A percentile compares a stretch with the other conserved stretches of the same genome.
Evolutionary conservation across 2,329 filamentous ascomycete genomes (phyloP).

Genomic region (Colletotrichum sp.): DNA sequence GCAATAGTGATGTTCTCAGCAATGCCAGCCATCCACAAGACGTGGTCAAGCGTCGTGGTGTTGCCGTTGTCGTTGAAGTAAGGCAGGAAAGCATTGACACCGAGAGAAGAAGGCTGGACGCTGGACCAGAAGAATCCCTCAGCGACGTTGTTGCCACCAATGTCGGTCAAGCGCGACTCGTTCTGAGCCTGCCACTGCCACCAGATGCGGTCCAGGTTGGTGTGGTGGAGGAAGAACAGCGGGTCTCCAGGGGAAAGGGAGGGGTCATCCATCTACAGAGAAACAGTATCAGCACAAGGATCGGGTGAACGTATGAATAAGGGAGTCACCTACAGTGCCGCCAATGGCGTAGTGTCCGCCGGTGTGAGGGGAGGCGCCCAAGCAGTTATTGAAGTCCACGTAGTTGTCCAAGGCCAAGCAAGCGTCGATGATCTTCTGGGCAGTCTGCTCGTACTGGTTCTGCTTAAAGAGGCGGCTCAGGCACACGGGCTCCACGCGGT

Average conservation of each 20-base stretch:
- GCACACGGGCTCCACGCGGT: background rate
- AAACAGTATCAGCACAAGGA: background rate
- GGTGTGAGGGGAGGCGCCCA: background rate
- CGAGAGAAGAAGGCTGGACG: background rate
- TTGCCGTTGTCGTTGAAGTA: constrained; percentile 12
- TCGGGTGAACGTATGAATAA: background rate
- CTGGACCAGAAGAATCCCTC: background rate
- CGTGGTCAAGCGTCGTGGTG: constrained; percentile 2
- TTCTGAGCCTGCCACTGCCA: constrained; percentile 15
- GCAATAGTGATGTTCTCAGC: constrained; percentile 11
- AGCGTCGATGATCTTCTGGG: constrained; percentile 7
- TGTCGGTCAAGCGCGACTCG: constrained; percentile 12
- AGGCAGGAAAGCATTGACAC: background rate
- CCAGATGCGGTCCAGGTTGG: constrained; percentile 6
- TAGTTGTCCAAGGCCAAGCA: constrained; percentile 2
- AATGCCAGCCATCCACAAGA: constrained; percentile 1
- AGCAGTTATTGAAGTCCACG: background rate
- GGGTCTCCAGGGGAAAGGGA: constrained; percentile 5
- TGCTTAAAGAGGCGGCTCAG: constrained; percentile 1
- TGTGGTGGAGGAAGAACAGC: constrained; percentile 9
- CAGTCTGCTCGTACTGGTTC: background rate
- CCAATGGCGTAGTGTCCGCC: constrained; percentile 8
- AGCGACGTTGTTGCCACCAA: constrained; percentile 5
- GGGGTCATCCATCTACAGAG: constrained; percentile 2
- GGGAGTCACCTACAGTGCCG: background rate